These are phyloP conservation scores for Suillus bovinus DNA, from an alignment of 768 basidiomycete genomes.

Conservation along the genomic window DNA sequence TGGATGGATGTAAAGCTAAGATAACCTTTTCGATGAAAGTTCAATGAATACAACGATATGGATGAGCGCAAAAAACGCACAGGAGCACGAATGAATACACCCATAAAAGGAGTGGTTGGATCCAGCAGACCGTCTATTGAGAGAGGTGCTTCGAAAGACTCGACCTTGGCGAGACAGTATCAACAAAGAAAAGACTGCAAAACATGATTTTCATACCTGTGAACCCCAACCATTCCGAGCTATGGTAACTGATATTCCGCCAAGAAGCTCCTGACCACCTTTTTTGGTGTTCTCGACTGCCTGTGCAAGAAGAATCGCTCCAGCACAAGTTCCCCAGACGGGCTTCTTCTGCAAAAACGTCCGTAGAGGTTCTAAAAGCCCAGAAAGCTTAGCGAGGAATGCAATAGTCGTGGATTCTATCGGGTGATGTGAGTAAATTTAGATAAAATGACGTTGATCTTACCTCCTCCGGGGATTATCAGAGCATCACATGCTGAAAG, in stretches of 20 bases:
- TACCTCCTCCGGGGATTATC: conserved; percentile 92
- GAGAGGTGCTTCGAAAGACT: conserved; percentile 87
- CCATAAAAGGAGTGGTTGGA: conserved; percentile 64
- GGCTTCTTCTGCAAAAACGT: conserved; percentile 72
- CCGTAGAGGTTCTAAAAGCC: conserved; percentile 78
- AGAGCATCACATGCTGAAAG: conserved; percentile 77
- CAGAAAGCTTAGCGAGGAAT: conserved; percentile 67
- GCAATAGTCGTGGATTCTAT: conserved; percentile 93
- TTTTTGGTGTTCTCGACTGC: conserved; percentile 76
- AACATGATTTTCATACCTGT: conserved; percentile 53
- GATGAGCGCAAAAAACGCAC: conserved; percentile 39
- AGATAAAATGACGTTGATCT: conserved; percentile 17
- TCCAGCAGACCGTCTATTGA: conserved; percentile 62
- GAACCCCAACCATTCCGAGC: conserved; percentile 94
- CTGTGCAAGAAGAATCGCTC: conserved; percentile 85
- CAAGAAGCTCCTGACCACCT: conserved; percentile 85
- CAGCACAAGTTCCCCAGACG: conserved; percentile 96
- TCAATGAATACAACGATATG: background rate
- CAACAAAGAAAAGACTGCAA: background rate
- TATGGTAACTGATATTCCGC: conserved; percentile 77
- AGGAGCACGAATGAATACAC: conserved; percentile 94
- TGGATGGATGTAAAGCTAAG: conserved; percentile 45
- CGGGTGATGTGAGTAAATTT: conserved; percentile 2
- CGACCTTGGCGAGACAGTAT: conserved; percentile 50
- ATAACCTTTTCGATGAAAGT: conserved; percentile 53